Conservation (phyloP, 1,139 yeast species). For the Kurtzmaniella quercitrusa region DNA sequence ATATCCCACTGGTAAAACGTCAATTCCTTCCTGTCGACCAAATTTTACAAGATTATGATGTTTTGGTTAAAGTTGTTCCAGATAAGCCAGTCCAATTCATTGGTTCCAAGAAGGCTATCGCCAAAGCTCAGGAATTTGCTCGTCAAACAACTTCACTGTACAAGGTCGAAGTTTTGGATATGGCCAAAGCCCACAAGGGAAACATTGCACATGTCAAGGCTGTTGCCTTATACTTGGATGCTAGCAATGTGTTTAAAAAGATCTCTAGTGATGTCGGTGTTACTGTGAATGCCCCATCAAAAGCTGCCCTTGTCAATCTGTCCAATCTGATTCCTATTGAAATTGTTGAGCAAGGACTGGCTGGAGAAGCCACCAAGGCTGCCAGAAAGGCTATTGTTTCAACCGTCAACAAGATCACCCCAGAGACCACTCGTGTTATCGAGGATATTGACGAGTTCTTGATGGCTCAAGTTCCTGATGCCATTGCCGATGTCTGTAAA, state of each 20-base stretch:
- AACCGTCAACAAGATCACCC: constrained; percentile 69
- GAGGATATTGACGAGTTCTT: constrained; percentile 71
- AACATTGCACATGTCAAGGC: constrained; percentile 71
- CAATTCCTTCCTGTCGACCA: constrained; percentile 44
- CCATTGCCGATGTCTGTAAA: constrained; percentile 43
- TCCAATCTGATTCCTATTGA: constrained; percentile 35
- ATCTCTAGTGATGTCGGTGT: constrained; percentile 48
- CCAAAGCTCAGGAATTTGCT: constrained; percentile 58
- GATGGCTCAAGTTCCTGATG: constrained; percentile 46
- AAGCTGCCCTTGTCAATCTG: constrained; percentile 12
- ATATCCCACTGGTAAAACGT: constrained; percentile 41
- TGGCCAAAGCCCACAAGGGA: constrained; percentile 85
- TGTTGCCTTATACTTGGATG: constrained; percentile 61
- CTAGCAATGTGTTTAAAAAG: constrained; percentile 44
- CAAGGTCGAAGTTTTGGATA: constrained; percentile 66
- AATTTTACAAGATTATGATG: constrained; percentile 51
- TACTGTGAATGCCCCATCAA: constrained; percentile 53
- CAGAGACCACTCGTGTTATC: constrained; percentile 56
- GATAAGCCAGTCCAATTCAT: constrained; percentile 55
- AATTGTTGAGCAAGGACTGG: constrained; percentile 31
- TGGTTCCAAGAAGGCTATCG: constrained; percentile 56
- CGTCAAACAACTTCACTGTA: constrained; percentile 48
- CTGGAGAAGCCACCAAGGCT: constrained; percentile 30
- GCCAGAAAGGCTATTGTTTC: constrained; percentile 67
- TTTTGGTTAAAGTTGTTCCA: constrained; percentile 52